These are phyloP conservation scores for Acorus gramineus DNA, from an alignment of 106 monocot species.

Conservation along the genomic window DNA sequence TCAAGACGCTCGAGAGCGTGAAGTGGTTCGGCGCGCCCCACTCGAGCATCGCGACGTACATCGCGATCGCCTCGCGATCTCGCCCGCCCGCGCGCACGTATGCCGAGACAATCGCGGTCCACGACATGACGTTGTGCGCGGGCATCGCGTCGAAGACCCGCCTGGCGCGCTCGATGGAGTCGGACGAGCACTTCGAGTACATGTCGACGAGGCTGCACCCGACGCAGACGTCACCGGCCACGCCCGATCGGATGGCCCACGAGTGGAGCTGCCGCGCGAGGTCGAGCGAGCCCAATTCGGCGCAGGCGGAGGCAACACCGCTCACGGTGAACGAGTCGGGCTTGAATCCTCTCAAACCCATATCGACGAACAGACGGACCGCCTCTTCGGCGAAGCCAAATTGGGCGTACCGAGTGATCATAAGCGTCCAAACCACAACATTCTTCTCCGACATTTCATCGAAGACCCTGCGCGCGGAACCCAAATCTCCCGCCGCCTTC, in stretches of 20 bases:
- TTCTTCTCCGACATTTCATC: conserved; percentile 21
- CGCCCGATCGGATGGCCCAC: conserved; percentile 29
- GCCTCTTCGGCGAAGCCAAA: conserved; percentile 40
- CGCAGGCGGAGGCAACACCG: conserved; percentile 46
- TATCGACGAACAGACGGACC: conserved; percentile 39
- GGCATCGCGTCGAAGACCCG: conserved; percentile 59
- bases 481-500: no score
- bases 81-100: conserved; percentile 40
- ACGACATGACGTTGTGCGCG: conserved; percentile 65
- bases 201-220: conserved; percentile 66
- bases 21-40: conserved; percentile 54
- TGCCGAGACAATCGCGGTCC: conserved; percentile 71
- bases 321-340: conserved; percentile 80
- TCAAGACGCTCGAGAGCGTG: conserved; percentile 63
- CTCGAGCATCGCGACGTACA: conserved; percentile 50
- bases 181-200: conserved; percentile 47
- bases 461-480: no score
- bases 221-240: conserved; percentile 40
- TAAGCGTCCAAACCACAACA: conserved; percentile 81
- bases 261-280: conserved; percentile 64
- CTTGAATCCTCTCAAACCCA: conserved; percentile 25
- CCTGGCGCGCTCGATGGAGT: conserved; percentile 36
- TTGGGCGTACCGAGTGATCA: conserved; percentile 61
- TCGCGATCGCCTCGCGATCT: conserved; percentile 33
- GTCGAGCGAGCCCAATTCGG: conserved; percentile 31